These are phyloP conservation scores for Eragrostis tef DNA, from an alignment of 202 grass and related monocot species.

Conservation along the genomic window DNA sequence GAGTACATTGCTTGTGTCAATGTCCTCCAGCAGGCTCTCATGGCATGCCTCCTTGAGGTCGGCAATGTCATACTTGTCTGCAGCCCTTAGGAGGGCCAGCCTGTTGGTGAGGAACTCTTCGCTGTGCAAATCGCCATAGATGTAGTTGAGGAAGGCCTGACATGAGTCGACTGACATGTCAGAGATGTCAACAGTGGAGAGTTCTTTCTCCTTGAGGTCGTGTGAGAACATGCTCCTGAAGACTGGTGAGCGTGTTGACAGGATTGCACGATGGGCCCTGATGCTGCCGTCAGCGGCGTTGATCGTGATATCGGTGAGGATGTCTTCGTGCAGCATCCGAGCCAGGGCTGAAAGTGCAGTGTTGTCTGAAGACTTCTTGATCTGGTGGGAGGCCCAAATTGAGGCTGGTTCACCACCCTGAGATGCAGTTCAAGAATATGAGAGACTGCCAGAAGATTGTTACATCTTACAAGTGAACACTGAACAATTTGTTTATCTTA, in stretches of 20 bases:
- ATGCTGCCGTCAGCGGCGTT: constrained; percentile 75
- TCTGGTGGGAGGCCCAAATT: constrained; percentile 68
- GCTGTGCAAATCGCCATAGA: constrained; percentile 67
- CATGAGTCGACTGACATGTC: constrained; percentile 82
- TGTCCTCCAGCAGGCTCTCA: constrained; percentile 84
- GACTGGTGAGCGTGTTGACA: constrained; percentile 70
- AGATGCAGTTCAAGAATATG: constrained; percentile 29
- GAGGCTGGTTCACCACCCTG: constrained; percentile 87
- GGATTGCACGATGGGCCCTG: constrained; percentile 73
- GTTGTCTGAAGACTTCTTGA: constrained; percentile 57
- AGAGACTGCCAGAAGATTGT: background rate
- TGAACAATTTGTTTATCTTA: background rate
- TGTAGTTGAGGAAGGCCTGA: constrained; percentile 82
- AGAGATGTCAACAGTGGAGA: constrained; percentile 74
- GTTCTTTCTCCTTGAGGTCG: constrained; percentile 83
- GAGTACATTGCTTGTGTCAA: constrained; percentile 68
- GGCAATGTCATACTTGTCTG: constrained; percentile 84
- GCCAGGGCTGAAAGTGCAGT: constrained; percentile 54
- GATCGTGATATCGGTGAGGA: constrained; percentile 90
- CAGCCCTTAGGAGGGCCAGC: constrained; percentile 75
- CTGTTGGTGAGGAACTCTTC: constrained; percentile 79
- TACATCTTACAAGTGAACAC: background rate
- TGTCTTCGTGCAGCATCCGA: constrained; percentile 72
- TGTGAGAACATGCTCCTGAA: constrained; percentile 98
- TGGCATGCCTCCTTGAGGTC: constrained; percentile 86